These are phyloP conservation scores for Nakazawaea wyomingensis DNA, from an alignment of 805 yeast species.

Conservation along the genomic window DNA sequence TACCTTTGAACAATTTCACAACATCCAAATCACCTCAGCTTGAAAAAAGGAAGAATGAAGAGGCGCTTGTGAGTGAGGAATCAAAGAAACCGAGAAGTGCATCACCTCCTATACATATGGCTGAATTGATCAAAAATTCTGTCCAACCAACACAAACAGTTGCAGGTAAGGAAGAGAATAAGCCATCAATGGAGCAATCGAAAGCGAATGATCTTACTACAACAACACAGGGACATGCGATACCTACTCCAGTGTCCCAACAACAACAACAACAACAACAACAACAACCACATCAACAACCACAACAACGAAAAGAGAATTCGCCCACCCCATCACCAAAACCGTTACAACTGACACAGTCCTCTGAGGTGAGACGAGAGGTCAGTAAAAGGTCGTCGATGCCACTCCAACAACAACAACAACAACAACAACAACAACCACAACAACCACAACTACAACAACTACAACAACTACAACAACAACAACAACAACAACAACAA, in stretches of 20 bases:
- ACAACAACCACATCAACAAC: background rate
- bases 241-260: too few species aligned
- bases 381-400: background rate
- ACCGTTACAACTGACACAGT: background rate
- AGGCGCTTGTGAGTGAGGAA: background rate
- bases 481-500: slow-evolving; percentile 10
- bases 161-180: background rate
- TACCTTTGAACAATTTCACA: background rate
- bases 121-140: background rate
- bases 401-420: slow-evolving; percentile 3
- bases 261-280: background rate
- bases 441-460: slow-evolving; percentile 10
- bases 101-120: background rate
- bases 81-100: slow-evolving; percentile 8
- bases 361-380: too few species aligned
- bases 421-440: background rate
- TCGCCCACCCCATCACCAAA: slow-evolving; percentile 11
- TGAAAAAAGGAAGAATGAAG: slow-evolving; percentile 7
- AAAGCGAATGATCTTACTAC: background rate
- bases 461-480: background rate
- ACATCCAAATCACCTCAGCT: background rate
- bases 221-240: too few species aligned
- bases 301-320: slow-evolving; percentile 12
- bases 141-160: background rate
- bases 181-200: background rate